Base-by-base conservation (phyloP, 2,329 filamentous ascomycete genomes). In the Calycina marina region DNA sequence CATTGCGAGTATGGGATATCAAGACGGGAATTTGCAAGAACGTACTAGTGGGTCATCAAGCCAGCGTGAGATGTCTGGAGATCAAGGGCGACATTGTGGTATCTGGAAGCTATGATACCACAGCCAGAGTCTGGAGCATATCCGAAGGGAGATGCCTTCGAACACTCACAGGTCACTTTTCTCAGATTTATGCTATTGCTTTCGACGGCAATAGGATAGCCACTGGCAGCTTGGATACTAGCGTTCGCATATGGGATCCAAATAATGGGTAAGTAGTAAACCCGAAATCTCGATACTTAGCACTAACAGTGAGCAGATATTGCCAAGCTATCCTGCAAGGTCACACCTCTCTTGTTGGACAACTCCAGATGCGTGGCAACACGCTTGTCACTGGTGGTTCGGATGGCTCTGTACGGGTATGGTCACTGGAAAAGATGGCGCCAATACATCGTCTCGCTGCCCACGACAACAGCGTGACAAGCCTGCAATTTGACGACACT, bases 61-160 rank as follows among this genome's bases (percentile, higher is more conserved):
- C 88, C 27, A 94, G 85, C 55, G 88, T 98, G 15, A 71, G 88
- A 41, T 98, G 88, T 55, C 65, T 98, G 25, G 90, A 93, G 52
- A 93, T 96, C 48, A 84, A 93, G 53, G 90, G 86, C 34, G 88
- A 98, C 57, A 75, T 93, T 42, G 83, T 96, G 25, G 90, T 98
- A n/a, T 94, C 86, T 17, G 90, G 90, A 36, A 93, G 85, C 56
- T 98, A 98, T 57, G 90, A 98, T 54, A 94, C 90, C 5, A 94
- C 84, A 14, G 90, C 90, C 14, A 79, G 85, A 47, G 88, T 98
- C 36, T 98, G 90, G 90, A 94, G 83, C 55, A 96, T 98, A 32
- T 93, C 84, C 2, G 83, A 94, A 57, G 90, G 90, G 17, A 76
- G 84, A 40, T 98, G 90, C 55, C 62, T 96, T 34, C 77, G 88